phyloP scores from a whole-genome alignment of 495 filamentous ascomycete species.

The Viridothelium virens region DNA sequence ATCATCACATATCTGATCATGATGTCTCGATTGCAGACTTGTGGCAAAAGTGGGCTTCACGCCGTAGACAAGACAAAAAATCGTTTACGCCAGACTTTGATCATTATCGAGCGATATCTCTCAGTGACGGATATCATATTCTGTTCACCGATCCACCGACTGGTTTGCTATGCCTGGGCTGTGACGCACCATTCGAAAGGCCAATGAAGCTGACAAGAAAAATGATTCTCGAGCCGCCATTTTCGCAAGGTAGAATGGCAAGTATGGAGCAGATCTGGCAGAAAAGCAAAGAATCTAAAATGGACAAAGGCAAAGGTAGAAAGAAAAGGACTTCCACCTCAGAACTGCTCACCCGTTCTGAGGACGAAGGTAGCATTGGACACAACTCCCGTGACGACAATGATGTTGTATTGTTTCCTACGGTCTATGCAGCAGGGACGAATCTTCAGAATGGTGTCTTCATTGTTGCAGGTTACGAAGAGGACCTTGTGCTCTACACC shows the following conservation, averaged over 20 bases:
- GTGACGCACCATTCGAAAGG: conserved; percentile 54
- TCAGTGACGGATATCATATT: conserved; percentile 62
- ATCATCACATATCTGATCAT: not conserved
- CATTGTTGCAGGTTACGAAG: conserved; percentile 53
- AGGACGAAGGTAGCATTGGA: conserved; percentile 18
- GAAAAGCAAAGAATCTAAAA: not conserved
- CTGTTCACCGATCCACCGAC: conserved; percentile 61
- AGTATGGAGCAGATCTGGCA: not conserved
- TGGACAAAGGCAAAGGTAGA: not conserved
- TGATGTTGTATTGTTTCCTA: conserved; percentile 16
- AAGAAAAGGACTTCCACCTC: not conserved
- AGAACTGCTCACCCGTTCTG: conserved; percentile 25
- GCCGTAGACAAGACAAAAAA: not conserved
- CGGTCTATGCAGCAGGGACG: conserved; percentile 49
- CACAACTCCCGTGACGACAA: not conserved
- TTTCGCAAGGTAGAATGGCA: conserved; percentile 11
- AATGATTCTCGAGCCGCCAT: conserved; percentile 40
- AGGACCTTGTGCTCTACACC: conserved; percentile 52
- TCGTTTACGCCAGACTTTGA: conserved; percentile 36
- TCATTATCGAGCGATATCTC: conserved; percentile 59
- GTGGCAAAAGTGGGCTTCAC: not conserved
- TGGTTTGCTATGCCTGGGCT: conserved; percentile 55
- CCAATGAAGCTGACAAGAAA: conserved; percentile 45
- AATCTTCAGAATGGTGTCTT: conserved; percentile 55
- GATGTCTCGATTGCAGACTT: conserved; percentile 10